These are phyloP conservation scores for Curvularia eragrostidis DNA, from an alignment of 2,329 filamentous ascomycete genomes.

Conservation along the genomic window DNA sequence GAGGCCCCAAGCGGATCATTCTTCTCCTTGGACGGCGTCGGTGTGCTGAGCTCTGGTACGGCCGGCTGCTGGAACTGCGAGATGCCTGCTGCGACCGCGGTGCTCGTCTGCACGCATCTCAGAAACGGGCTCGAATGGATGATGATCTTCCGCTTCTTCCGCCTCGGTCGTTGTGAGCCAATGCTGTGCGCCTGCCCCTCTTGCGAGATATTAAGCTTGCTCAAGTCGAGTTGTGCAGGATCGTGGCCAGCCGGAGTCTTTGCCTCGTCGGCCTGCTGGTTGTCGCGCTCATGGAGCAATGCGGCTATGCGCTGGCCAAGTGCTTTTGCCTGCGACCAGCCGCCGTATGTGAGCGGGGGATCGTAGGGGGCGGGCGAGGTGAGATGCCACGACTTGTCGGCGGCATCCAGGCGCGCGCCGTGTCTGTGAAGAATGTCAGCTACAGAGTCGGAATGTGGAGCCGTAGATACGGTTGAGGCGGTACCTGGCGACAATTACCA, in stretches of 20 bases:
- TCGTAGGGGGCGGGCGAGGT: conserved; percentile 94
- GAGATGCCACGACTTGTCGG: conserved; percentile 94
- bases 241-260: conserved; percentile 27
- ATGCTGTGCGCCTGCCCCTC: conserved; percentile 1
- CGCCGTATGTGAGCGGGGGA: conserved; percentile 90
- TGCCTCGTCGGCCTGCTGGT: conserved; percentile 51
- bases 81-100: conserved; percentile 86
- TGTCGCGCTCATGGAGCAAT: conserved; percentile 64
- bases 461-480: conserved; percentile 17
- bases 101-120: conserved; percentile 89
- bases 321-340: conserved; percentile 85
- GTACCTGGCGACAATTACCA: conserved; percentile 60
- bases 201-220: conserved; percentile 26
- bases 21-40: conserved; percentile 27
- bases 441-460: conserved; percentile 12
- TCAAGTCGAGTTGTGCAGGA: conserved; percentile 31
- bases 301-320: conserved; percentile 84
- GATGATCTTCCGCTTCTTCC: conserved; percentile 75
- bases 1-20: conserved; percentile 20
- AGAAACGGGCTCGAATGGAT: conserved; percentile 95
- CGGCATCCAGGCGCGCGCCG: conserved; percentile 90
- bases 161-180: conserved; percentile 30
- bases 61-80: conserved; percentile 64
- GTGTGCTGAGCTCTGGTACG: conserved; percentile 30
- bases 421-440: conserved; percentile 63